These are phyloP conservation scores for Mycena maculata DNA, from an alignment of 768 basidiomycete genomes.

Conservation along the genomic window DNA sequence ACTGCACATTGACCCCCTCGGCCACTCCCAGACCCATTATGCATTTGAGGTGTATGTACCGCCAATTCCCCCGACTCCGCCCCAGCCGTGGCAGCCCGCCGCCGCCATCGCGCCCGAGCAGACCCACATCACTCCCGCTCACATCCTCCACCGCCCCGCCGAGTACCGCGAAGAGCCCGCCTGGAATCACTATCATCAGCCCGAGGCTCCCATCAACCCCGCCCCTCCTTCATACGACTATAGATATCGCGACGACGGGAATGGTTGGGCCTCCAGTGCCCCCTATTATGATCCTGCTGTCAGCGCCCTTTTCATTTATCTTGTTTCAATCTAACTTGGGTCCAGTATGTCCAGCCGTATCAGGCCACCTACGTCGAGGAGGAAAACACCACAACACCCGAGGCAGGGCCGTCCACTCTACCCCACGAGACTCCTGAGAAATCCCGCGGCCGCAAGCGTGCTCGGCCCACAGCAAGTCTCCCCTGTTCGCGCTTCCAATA, in stretches of 20 bases:
- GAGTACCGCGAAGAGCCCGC: conserved; percentile 57
- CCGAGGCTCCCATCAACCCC: conserved; percentile 56
- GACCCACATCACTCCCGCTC: conserved; percentile 68
- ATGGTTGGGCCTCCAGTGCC: conserved; percentile 56
- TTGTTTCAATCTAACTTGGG: background rate
- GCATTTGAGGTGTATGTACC: conserved; percentile 53
- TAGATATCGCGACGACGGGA: conserved; percentile 72
- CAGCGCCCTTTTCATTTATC: conserved; percentile 35
- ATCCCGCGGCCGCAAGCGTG: conserved; percentile 76
- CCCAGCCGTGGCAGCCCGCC: conserved; percentile 74
- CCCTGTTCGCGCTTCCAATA: conserved; percentile 15
- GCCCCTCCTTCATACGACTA: conserved; percentile 64
- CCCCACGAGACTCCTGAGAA: conserved; percentile 53
- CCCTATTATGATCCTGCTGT: conserved; percentile 73
- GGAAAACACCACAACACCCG: conserved; percentile 52
- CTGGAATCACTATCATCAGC: conserved; percentile 70
- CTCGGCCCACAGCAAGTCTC: conserved; percentile 63
- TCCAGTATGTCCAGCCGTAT: conserved; percentile 68
- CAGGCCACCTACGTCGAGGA: conserved; percentile 63
- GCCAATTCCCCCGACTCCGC: conserved; percentile 49
- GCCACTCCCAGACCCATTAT: conserved; percentile 51
- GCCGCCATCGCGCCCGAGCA: conserved; percentile 74
- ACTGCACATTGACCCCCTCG: conserved; percentile 47
- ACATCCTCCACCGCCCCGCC: conserved; percentile 60
- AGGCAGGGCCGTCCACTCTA: conserved; percentile 53